Evolutionary conservation across 176 grass and related monocot species (phyloP), one percentile per base, ranked within the genome.

Genomic region (Echinochloa phyllopogon): DNA sequence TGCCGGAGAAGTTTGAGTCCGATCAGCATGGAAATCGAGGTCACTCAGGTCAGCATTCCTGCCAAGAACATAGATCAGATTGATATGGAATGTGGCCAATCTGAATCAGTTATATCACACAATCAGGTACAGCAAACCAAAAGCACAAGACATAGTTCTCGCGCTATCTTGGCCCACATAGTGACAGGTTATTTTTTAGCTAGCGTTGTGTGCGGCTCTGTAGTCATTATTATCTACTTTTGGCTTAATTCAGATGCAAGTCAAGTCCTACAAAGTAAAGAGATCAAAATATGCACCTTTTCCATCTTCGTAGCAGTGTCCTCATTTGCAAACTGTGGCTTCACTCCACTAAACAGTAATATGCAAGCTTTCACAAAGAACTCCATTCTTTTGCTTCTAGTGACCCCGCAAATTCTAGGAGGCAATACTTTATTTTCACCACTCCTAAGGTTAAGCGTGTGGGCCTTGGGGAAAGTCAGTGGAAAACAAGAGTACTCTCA

Each of bases 401-500:
- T 86, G 42, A 51, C 56, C 51, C 82, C 88, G 3, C 87, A 92
- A 65, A 56, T 95, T 88, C 82, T 95, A 42, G 93, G 83, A 24
- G 90, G 93, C 62, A 95, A 92, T 78, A 81, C 85, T 38, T 72
- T 95, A 40, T 88, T 95, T 44, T 62, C 93, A 25, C 82, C 89
- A 18, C 76, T 90, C 25, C 79, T 92, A 45, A 86, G 93, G 66
- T 66, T 81, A 70, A 69, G 74, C 41, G 81, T 95, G 42, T 84
- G 82, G 93, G 24, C 42, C 24, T 67, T 92, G 39, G 62, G 83
- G 4, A 76, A 69, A 50, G 25, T 69, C 39, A 69, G 63, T 11
- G 40, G 69, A 68, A 76, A 70, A 39, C 47, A 92, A 45, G 90
- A 90, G 41, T 82, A 84, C 6, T 29, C 62, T 4, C 65, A 72